These are phyloP conservation scores for Russula sp. DNA, from an alignment of 768 basidiomycete genomes.

Conservation along the genomic window DNA sequence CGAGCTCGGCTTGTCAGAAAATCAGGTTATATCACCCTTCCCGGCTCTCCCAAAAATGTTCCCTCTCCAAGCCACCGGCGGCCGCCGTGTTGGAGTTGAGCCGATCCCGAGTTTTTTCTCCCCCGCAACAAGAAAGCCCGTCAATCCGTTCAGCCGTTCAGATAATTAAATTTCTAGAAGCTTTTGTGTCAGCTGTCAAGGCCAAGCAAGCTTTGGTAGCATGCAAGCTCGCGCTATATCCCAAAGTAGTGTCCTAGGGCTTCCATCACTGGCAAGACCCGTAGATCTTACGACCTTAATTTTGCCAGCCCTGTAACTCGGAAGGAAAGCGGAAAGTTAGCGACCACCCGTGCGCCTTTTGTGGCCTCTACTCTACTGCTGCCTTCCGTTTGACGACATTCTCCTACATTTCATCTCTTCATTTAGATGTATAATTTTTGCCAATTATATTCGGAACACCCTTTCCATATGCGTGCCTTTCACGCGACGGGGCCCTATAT, in stretches of 20 bases:
- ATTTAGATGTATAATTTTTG: constrained; percentile 4
- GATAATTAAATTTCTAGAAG: constrained; percentile 11
- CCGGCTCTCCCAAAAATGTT: too few species aligned
- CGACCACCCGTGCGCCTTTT: not conserved
- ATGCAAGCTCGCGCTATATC: too few species aligned
- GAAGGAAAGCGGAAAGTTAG: constrained; percentile 13
- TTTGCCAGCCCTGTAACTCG: constrained; percentile 15
- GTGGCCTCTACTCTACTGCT: not conserved
- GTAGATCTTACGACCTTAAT: constrained; percentile 4
- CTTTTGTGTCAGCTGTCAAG: not conserved
- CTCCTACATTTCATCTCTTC: constrained; percentile 3
- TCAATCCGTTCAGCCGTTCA: too few species aligned
- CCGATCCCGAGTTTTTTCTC: too few species aligned
- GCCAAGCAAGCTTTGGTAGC: not conserved
- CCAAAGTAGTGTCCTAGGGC: not conserved
- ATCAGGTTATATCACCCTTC: too few species aligned
- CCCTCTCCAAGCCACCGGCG: too few species aligned
- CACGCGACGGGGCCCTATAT: constrained; percentile 9
- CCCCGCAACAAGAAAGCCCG: not conserved
- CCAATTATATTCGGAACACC: constrained; percentile 9
- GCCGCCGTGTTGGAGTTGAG: not conserved
- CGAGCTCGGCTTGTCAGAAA: too few species aligned
- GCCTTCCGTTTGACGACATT: constrained; percentile 1
- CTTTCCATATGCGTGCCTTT: constrained; percentile 15
- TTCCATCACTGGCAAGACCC: not conserved